phyloP scores from a whole-genome alignment of 116 monocot genomes.

The Thalassia testudinum region DNA sequence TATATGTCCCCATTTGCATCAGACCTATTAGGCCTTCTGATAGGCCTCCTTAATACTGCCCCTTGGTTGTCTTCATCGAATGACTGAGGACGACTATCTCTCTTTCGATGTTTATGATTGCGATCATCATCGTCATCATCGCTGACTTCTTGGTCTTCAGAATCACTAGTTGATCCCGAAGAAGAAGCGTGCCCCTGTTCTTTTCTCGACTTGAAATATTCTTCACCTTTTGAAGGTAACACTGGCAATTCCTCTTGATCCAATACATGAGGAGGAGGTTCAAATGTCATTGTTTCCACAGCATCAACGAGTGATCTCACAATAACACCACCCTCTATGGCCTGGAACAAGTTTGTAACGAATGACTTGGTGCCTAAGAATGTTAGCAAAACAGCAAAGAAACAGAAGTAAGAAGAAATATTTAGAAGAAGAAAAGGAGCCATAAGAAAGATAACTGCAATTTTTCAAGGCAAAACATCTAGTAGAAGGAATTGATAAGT shows the following conservation, averaged over 20 bases:
- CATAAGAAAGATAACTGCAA: too few species aligned
- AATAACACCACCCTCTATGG: conserved; percentile 40
- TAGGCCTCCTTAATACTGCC: conserved; percentile 19
- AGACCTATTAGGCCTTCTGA: conserved; percentile 31
- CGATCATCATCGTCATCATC: conserved; percentile 98
- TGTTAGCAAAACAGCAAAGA: conserved; percentile 5
- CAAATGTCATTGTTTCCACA: conserved; percentile 20
- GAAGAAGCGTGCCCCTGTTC: conserved; percentile 14
- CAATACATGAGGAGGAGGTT: conserved; percentile 17
- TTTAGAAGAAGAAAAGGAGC: too few species aligned
- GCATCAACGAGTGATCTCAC: conserved; percentile 10
- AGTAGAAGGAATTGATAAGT: too few species aligned
- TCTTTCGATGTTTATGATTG: conserved; percentile 90
- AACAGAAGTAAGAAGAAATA: not conserved
- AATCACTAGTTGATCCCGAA: conserved; percentile 44
- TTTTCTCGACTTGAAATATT: conserved; percentile 9
- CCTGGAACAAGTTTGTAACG: conserved; percentile 36
- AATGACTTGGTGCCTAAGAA: conserved; percentile 39
- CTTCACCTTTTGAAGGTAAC: conserved; percentile 19
- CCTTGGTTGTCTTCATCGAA: conserved; percentile 30
- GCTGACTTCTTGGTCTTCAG: conserved; percentile 60
- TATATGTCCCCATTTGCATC: conserved; percentile 34
- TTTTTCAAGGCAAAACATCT: too few species aligned
- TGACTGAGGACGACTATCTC: conserved; percentile 39
- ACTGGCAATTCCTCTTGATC: conserved; percentile 12